Percentiles rank a stretch among this genome's conserved stretches.
Conservation (phyloP, 2,329 filamentous ascomycete genomes). For the Daldinia sp. region DNA sequence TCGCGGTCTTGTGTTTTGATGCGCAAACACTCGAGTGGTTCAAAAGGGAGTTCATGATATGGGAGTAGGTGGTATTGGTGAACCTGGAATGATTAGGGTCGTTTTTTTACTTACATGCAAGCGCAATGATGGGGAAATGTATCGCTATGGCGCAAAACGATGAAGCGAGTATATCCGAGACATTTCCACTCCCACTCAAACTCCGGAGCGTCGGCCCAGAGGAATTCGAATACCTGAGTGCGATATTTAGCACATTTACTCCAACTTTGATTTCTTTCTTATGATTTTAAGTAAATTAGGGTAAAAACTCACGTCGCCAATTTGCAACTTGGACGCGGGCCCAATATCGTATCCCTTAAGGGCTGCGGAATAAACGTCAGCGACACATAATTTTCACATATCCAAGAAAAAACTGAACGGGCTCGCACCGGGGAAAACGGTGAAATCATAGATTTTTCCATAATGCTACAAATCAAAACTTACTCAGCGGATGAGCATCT, state of each 20-base stretch:
- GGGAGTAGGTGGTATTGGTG: background rate
- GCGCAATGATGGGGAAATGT: slow-evolving; percentile 53
- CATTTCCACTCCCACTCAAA: slow-evolving; percentile 57
- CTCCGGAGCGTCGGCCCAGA: slow-evolving; percentile 54
- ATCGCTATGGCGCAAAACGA: slow-evolving; percentile 54
- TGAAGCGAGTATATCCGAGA: slow-evolving; percentile 54
- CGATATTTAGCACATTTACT: slow-evolving; percentile 23
- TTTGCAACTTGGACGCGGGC: slow-evolving; percentile 51
- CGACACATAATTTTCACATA: slow-evolving; percentile 5
- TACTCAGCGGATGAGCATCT: slow-evolving; percentile 52
- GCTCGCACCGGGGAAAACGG: slow-evolving; percentile 1
- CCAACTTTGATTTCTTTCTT: background rate
- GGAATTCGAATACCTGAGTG: slow-evolving; percentile 54
- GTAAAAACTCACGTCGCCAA: slow-evolving; percentile 52
- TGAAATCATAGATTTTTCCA: slow-evolving; percentile 8
- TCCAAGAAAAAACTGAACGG: background rate
- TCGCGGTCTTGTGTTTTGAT: slow-evolving; percentile 15
- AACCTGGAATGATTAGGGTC: slow-evolving; percentile 5
- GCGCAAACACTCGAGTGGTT: slow-evolving; percentile 23
- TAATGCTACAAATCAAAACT: slow-evolving; percentile 41
- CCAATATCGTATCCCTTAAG: slow-evolving; percentile 55
- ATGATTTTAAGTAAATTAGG: slow-evolving; percentile 1
- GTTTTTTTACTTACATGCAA: slow-evolving; percentile 52
- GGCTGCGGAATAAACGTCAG: slow-evolving; percentile 44
- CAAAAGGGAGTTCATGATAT: slow-evolving; percentile 21